phyloP scores from a whole-genome alignment of 495 filamentous ascomycete species.

The Clohesyomyces aquaticus region DNA sequence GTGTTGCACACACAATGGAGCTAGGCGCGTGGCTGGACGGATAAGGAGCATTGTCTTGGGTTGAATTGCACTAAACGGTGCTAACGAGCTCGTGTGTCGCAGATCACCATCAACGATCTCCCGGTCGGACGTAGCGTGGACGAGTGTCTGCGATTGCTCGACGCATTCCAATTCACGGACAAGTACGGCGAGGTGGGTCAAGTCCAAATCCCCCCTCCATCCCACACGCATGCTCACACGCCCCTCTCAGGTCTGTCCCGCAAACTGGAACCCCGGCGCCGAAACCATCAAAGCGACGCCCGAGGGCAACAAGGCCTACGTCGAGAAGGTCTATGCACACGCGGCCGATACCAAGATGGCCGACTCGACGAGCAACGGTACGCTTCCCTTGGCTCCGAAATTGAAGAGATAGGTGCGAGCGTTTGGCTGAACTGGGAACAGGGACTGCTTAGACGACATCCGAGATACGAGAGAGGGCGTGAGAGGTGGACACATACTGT shows the following conservation, averaged over 20 bases:
- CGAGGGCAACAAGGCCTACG: constrained; percentile 41
- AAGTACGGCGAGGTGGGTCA: constrained; percentile 59
- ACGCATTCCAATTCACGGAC: constrained; percentile 65
- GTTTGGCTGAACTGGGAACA: too few relatives aligned
- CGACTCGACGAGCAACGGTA: constrained; percentile 26
- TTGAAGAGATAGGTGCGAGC: too few relatives aligned
- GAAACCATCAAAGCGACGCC: constrained; percentile 56
- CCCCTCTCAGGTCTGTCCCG: constrained; percentile 50
- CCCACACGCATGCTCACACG: not conserved
- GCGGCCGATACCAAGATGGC: constrained; percentile 31
- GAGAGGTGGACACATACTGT: too few relatives aligned
- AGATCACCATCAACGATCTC: constrained; percentile 63
- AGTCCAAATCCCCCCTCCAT: not conserved
- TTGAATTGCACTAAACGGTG: too few relatives aligned
- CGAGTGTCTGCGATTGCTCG: constrained; percentile 60
- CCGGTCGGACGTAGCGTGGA: constrained; percentile 63
- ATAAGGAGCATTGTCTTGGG: too few relatives aligned
- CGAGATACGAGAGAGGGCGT: too few relatives aligned
- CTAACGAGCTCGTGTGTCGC: constrained; percentile 3
- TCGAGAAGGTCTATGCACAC: constrained; percentile 36
- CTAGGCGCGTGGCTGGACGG: not conserved
- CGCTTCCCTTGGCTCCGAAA: too few relatives aligned
- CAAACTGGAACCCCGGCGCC: constrained; percentile 59
- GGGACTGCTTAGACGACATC: too few relatives aligned
- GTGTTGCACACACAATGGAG: not conserved